Percentiles rank a stretch among this genome's conserved stretches.
Evolutionary conservation across 495 filamentous ascomycete species (phyloP).

Genomic region (Parathielavia appendiculata): DNA sequence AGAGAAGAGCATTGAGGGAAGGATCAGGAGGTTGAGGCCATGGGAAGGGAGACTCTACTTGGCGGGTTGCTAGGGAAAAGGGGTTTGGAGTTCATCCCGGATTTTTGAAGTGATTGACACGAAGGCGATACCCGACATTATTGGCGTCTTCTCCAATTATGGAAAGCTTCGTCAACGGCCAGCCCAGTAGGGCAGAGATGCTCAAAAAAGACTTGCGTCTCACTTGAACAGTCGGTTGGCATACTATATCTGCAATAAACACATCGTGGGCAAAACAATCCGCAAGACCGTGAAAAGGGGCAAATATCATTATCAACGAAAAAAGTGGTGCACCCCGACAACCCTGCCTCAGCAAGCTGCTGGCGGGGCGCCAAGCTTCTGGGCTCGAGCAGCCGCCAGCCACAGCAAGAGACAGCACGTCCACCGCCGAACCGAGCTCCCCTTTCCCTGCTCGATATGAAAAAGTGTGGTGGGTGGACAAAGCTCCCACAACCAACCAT

Average conservation of each 20-base stretch:
- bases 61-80: constrained; percentile 4
- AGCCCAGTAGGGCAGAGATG: too few species aligned
- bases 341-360: background rate
- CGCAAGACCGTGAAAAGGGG: background rate
- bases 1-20: constrained; percentile 12
- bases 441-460: background rate
- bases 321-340: background rate
- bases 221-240: background rate
- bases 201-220: too few species aligned
- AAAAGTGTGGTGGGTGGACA: constrained; percentile 6
- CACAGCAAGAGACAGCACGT: background rate
- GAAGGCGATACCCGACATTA: too few species aligned
- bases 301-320: constrained; percentile 5
- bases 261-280: background rate
- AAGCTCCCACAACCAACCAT: constrained; percentile 9
- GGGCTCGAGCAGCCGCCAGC: background rate
- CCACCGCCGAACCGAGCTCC: constrained; percentile 11
- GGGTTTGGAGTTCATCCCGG: too few species aligned
- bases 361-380: constrained; percentile 2
- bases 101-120: too few species aligned
- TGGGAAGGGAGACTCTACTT: constrained; percentile 33
- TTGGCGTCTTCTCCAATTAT: too few species aligned
- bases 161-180: too few species aligned
- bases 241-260: background rate
- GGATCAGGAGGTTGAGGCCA: constrained; percentile 18